phyloP scores from a whole-genome alignment of 129 eudicot species.

The Lonicera japonica region DNA sequence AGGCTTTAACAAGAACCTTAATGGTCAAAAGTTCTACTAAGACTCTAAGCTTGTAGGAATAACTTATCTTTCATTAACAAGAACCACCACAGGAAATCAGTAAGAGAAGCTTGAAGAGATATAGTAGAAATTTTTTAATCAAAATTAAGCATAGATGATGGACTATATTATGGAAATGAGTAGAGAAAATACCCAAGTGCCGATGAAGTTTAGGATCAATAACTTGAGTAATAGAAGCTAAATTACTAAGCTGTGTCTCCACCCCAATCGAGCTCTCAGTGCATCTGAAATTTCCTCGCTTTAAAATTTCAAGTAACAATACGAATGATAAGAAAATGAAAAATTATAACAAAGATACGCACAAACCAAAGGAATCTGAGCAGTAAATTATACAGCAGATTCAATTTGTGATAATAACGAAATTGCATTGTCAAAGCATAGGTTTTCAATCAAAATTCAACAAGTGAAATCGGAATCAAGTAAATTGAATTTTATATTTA shows the following conservation, averaged over 20 bases:
- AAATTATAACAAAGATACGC: slow-evolving; percentile 5
- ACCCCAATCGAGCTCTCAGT: slow-evolving; percentile 72
- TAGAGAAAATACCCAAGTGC: slow-evolving; percentile 49
- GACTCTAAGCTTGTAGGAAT: no score
- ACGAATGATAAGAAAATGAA: slow-evolving; percentile 11
- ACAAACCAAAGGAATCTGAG: neutral
- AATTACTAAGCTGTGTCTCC: slow-evolving; percentile 53
- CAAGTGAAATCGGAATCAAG: neutral
- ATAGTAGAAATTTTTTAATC: no score
- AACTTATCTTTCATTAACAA: neutral
- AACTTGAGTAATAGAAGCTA: slow-evolving; percentile 64
- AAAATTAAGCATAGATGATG: neutral
- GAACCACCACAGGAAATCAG: neutral
- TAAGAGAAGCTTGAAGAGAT: neutral
- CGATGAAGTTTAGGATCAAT: slow-evolving; percentile 82
- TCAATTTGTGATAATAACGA: neutral
- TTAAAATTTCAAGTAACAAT: slow-evolving; percentile 23
- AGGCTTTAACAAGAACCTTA: no score
- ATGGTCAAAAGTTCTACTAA: no score
- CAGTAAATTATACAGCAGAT: neutral
- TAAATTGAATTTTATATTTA: no score
- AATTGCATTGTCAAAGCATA: no score
- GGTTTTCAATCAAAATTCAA: neutral
- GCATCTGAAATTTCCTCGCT: slow-evolving; percentile 87
- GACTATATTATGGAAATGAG: neutral